Percentiles rank a stretch among this genome's conserved stretches.
phyloP scores from a whole-genome alignment of 805 yeast species.

The Saccharomycopsis sp. region DNA sequence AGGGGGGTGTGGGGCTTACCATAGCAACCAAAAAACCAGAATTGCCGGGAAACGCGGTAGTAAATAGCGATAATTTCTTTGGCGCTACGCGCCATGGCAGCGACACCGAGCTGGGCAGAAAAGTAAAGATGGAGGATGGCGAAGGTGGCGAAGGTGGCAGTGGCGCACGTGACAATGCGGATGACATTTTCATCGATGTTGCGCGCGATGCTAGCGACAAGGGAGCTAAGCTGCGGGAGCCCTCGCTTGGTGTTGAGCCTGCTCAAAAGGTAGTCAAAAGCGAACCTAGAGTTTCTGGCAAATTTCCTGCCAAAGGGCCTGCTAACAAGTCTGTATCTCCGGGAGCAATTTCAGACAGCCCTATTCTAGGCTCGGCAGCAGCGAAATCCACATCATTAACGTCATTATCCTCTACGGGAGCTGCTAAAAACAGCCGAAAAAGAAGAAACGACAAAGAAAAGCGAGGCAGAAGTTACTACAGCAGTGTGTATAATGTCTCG shows the following conservation, averaged over 20 bases:
- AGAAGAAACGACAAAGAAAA: conserved; percentile 28
- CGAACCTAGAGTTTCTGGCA: background rate
- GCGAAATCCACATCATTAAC: conserved; percentile 13
- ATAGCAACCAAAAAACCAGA: background rate
- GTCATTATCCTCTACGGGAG: conserved; percentile 14
- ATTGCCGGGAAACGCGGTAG: conserved; percentile 4
- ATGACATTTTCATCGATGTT: background rate
- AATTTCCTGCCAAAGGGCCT: background rate
- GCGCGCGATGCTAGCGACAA: background rate
- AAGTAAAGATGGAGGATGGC: background rate
- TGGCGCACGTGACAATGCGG: conserved; percentile 7
- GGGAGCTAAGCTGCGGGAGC: background rate
- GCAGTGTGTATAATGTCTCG: conserved; percentile 51
- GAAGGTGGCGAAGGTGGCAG: conserved; percentile 17
- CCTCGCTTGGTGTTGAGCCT: background rate
- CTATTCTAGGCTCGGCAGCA: background rate
- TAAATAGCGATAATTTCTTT: background rate
- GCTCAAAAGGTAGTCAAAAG: background rate
- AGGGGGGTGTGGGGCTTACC: background rate
- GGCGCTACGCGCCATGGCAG: too few species aligned
- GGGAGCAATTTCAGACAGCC: background rate
- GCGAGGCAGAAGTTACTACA: conserved; percentile 41
- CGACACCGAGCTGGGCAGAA: too few species aligned
- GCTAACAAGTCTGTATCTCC: background rate
- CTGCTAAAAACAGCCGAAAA: conserved; percentile 21